These are phyloP conservation scores for Sporothrix mexicana DNA, from an alignment of 2,329 filamentous ascomycete genomes.

Conservation along the genomic window DNA sequence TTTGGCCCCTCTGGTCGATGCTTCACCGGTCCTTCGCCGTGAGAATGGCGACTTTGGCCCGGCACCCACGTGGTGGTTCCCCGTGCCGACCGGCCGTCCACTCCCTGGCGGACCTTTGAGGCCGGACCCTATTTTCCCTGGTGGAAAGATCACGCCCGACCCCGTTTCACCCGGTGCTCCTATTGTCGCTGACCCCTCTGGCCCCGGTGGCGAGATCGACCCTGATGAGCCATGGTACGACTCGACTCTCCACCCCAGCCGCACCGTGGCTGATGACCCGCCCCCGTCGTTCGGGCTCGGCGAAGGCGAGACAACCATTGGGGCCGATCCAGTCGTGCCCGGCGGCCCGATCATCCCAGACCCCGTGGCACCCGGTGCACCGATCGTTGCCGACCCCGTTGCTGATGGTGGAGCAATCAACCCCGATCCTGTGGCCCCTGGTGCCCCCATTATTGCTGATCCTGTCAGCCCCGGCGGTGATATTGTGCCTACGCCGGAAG, in stretches of 20 bases:
- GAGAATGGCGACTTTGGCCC: not conserved
- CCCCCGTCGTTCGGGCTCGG: not conserved
- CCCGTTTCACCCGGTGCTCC: not conserved
- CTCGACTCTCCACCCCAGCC: not conserved
- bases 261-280: not conserved
- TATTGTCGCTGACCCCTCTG: constrained; percentile 17
- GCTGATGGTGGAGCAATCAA: not conserved
- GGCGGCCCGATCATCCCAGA: not conserved
- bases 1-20: not conserved
- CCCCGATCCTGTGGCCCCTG: not conserved
- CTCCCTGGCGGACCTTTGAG: not conserved
- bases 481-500: not conserved
- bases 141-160: not conserved
- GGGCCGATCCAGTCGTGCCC: constrained; percentile 1
- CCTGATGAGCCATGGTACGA: not conserved
- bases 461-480: constrained; percentile 18
- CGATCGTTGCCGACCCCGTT: too few relatives aligned
- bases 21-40: constrained; percentile 4
- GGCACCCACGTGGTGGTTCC: constrained; percentile 20
- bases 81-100: not conserved
- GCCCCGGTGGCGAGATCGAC: constrained; percentile 6
- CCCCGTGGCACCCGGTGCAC: too few relatives aligned
- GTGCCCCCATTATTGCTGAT: constrained; percentile 16
- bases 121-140: not conserved
- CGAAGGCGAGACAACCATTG: not conserved